A percentile compares a stretch with the other conserved stretches of the same genome.
Evolutionary conservation across 352 stramenopile genomes (phyloP).

Genomic region (Phytopythium montanum): DNA sequence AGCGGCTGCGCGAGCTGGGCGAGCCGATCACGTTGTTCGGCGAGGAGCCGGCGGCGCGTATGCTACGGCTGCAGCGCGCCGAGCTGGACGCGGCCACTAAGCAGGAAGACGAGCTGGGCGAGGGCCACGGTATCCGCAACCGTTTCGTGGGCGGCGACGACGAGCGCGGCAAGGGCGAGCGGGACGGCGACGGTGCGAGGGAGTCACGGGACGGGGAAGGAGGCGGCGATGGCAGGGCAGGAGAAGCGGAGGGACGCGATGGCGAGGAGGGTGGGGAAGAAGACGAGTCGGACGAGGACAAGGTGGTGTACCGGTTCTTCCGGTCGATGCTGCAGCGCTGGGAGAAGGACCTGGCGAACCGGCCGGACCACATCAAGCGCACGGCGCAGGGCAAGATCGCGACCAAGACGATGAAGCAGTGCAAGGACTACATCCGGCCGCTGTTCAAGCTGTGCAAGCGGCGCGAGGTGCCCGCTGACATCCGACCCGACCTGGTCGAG

Average conservation of each 20-base stretch:
- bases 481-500: constrained; percentile 85
- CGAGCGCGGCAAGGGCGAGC: constrained; percentile 18
- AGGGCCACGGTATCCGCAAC: constrained; percentile 76
- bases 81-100: constrained; percentile 66
- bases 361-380: constrained; percentile 87
- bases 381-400: constrained; percentile 92
- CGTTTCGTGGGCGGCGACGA: constrained; percentile 56
- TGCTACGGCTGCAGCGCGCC: constrained; percentile 53
- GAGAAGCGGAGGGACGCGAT: constrained; percentile 29
- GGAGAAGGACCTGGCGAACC: constrained; percentile 88
- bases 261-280: constrained; percentile 31
- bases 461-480: constrained; percentile 84
- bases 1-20: constrained; percentile 72
- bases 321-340: constrained; percentile 92
- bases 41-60: constrained; percentile 59
- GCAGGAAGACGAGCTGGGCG: constrained; percentile 67
- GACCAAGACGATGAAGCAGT: constrained; percentile 98
- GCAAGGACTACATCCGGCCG: constrained; percentile 98
- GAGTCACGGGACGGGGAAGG: constrained; percentile 16
- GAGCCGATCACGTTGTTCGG: constrained; percentile 89
- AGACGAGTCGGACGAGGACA: constrained; percentile 48
- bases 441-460: constrained; percentile 97
- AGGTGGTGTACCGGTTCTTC: constrained; percentile 91
- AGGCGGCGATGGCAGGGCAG: constrained; percentile 36
- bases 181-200: constrained; percentile 12